Percentiles rank a stretch among this genome's conserved stretches.
Conservation (phyloP, 75 land plant species). For the Chamaecyparis obtusa region DNA sequence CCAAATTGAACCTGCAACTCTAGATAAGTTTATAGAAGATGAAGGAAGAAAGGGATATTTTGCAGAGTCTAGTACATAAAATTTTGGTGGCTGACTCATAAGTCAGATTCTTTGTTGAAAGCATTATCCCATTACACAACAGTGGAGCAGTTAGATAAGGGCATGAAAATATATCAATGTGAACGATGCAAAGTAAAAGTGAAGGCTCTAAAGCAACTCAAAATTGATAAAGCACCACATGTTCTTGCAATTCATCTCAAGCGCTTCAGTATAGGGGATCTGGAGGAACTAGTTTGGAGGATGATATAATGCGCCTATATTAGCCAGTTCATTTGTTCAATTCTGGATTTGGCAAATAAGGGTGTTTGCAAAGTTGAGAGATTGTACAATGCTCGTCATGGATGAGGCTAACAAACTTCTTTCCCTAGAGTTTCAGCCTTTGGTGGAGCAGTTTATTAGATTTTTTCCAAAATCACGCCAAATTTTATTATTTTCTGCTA, state of each 20-base stretch:
- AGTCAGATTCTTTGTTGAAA: slow-evolving; percentile 75
- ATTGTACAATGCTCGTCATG: no score
- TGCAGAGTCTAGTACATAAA: no score
- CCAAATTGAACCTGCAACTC: no score
- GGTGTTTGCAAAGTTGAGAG: no score
- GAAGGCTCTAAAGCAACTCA: slow-evolving; percentile 82
- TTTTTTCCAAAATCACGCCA: slow-evolving; percentile 81
- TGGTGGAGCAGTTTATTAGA: slow-evolving; percentile 72
- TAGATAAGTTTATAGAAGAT: no score
- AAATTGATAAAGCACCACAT: slow-evolving; percentile 73
- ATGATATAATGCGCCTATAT: no score
- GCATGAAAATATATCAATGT: slow-evolving; percentile 77
- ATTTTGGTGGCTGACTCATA: no score
- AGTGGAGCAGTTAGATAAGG: slow-evolving; percentile 79
- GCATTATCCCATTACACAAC: slow-evolving; percentile 84
- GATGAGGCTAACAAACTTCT: slow-evolving; percentile 98
- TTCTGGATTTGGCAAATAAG: no score
- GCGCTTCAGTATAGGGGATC: slow-evolving; percentile 61
- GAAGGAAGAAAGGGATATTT: no score
- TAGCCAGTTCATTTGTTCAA: no score
- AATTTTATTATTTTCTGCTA: slow-evolving; percentile 85
- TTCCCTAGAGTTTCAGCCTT: slow-evolving; percentile 93
- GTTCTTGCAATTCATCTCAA: slow-evolving; percentile 88
- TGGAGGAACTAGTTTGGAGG: no score
- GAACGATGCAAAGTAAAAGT: slow-evolving; percentile 84